Percentiles rank a stretch among this genome's conserved stretches.
Conservation (phyloP, 768 basidiomycete genomes). For the Boletus rex-veris region DNA sequence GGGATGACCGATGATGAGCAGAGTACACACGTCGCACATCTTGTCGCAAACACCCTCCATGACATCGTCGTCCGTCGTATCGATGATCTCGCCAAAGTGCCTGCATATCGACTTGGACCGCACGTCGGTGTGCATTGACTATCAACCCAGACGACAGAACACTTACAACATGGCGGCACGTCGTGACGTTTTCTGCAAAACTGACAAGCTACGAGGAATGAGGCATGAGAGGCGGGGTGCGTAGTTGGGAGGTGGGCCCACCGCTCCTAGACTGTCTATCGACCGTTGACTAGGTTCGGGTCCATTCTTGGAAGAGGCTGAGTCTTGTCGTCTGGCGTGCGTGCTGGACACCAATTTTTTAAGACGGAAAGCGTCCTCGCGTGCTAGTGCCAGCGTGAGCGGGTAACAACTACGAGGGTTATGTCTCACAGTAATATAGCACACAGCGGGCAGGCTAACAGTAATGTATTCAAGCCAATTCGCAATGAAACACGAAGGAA, state of each 20-base stretch:
- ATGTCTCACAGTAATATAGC: slow-evolving; percentile 69
- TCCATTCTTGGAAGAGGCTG: slow-evolving; percentile 43
- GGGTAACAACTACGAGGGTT: not conserved
- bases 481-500: not conserved
- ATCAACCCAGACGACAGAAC: not conserved
- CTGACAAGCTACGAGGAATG: slow-evolving; percentile 38
- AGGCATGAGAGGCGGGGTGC: slow-evolving; percentile 1
- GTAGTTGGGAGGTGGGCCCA: slow-evolving; percentile 28
- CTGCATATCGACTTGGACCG: slow-evolving; percentile 61
- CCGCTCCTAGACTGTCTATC: slow-evolving; percentile 58
- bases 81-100: slow-evolving; percentile 74
- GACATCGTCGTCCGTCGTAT: slow-evolving; percentile 42
- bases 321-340: slow-evolving; percentile 42
- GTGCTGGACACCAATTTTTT: slow-evolving; percentile 47
- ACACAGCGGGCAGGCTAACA: slow-evolving; percentile 73
- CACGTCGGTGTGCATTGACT: not conserved
- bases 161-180: slow-evolving; percentile 73
- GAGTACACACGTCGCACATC: slow-evolving; percentile 73
- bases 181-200: slow-evolving; percentile 54
- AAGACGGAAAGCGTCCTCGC: slow-evolving; percentile 67
- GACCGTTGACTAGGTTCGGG: slow-evolving; percentile 68
- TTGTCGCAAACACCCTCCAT: slow-evolving; percentile 56
- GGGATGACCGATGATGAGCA: not conserved
- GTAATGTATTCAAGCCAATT: not conserved
- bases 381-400: slow-evolving; percentile 41